These are phyloP conservation scores for Juglanconis oblonga DNA, from an alignment of 2,329 filamentous ascomycete species.

Conservation along the genomic window DNA sequence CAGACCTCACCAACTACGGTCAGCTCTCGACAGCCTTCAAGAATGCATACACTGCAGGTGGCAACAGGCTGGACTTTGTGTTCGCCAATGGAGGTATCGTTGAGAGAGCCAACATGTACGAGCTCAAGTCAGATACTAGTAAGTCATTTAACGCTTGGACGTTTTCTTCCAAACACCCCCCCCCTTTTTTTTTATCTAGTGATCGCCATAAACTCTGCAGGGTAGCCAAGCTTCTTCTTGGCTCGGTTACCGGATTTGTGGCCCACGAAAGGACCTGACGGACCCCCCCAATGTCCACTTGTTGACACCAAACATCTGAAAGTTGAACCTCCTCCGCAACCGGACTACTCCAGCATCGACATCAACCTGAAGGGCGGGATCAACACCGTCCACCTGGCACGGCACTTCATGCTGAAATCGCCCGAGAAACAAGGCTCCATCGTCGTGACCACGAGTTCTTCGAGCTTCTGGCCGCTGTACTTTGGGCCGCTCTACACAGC, in stretches of 20 bases:
- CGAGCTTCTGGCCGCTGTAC: conserved; percentile 16
- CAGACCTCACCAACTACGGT: conserved; percentile 34
- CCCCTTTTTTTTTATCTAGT: too few relatives aligned
- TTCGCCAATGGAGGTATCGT: conserved; percentile 47
- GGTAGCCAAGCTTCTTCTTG: too few relatives aligned
- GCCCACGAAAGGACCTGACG: too few relatives aligned
- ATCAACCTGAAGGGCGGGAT: conserved; percentile 17
- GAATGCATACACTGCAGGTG: conserved; percentile 28
- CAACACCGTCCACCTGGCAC: conserved; percentile 13
- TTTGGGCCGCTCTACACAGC: conserved; percentile 16
- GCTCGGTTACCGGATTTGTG: too few relatives aligned
- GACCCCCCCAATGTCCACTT: too few relatives aligned
- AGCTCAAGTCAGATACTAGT: conserved; percentile 3
- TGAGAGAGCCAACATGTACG: conserved; percentile 37
- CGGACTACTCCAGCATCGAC: conserved; percentile 9
- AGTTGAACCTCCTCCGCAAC: conserved; percentile 1
- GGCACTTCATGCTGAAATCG: conserved; percentile 14
- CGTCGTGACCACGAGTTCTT: conserved; percentile 16
- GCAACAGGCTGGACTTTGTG: conserved; percentile 40
- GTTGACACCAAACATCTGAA: too few relatives aligned
- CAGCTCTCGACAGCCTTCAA: conserved; percentile 30
- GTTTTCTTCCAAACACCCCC: too few relatives aligned
- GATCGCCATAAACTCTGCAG: too few relatives aligned
- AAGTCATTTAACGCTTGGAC: too few relatives aligned
- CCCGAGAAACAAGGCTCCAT: conserved; percentile 5